phyloP scores from a whole-genome alignment of 2,329 filamentous ascomycete genomes.

The Diatrype stigma region DNA sequence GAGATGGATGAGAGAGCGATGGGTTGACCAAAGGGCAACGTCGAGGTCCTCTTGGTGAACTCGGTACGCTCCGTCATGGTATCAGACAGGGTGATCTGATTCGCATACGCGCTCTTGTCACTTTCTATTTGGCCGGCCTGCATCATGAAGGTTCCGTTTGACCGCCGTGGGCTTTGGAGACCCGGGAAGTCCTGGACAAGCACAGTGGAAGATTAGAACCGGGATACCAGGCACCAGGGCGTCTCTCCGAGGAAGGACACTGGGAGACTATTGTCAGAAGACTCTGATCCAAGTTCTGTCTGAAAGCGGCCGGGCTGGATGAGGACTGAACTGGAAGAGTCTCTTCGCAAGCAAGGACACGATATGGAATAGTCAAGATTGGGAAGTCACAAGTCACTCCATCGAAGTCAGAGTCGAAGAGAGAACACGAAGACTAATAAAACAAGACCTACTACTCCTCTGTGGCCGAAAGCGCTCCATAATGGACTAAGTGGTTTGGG shows the following conservation, averaged over 20 bases:
- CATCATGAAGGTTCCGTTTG: conserved; percentile 17
- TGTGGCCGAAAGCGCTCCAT: conserved; percentile 21
- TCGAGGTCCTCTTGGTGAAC: conserved; percentile 44
- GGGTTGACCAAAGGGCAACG: conserved; percentile 53
- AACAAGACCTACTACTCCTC: conserved; percentile 14
- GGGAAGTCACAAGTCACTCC: background rate
- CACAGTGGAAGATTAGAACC: background rate
- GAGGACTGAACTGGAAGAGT: background rate
- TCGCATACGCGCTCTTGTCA: conserved; percentile 25
- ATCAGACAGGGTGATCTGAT: conserved; percentile 27
- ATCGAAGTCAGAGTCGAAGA: background rate
- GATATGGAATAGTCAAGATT: background rate
- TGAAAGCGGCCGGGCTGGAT: background rate
- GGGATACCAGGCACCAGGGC: background rate
- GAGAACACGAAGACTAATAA: conserved; percentile 10
- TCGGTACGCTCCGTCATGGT: conserved; percentile 25
- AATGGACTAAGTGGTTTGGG: conserved; percentile 7
- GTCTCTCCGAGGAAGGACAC: background rate
- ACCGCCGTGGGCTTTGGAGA: conserved; percentile 7
- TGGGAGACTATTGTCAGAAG: too few species aligned
- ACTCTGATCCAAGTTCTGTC: too few species aligned
- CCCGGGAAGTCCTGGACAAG: background rate
- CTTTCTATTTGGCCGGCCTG: conserved; percentile 35
- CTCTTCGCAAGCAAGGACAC: too few species aligned
- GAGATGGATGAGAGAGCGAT: conserved; percentile 60